These are phyloP conservation scores for Phyllosticta ampelicida DNA, from an alignment of 2,329 filamentous ascomycete genomes.

Conservation along the genomic window DNA sequence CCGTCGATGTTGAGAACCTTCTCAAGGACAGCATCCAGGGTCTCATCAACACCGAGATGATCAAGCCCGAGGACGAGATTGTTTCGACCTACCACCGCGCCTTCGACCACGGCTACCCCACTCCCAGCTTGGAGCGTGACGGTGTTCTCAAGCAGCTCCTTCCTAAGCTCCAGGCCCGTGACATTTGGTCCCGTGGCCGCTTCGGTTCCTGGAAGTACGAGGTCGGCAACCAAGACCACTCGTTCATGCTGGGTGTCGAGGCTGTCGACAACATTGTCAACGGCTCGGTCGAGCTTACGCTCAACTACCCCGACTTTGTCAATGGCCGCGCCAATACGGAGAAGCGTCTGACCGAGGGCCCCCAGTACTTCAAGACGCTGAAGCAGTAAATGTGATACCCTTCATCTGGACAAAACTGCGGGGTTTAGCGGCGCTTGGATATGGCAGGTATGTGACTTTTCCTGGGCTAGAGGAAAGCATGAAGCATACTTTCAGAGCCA, in stretches of 20 bases:
- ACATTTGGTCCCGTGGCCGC: slow-evolving; percentile 88
- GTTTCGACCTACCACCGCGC: slow-evolving; percentile 96
- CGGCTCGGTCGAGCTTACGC: slow-evolving; percentile 79
- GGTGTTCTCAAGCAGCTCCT: slow-evolving; percentile 86
- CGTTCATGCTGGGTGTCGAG: slow-evolving; percentile 94
- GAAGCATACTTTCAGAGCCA: not conserved
- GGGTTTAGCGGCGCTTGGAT: not conserved
- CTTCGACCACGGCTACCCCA: slow-evolving; percentile 98
- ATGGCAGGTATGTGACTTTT: not conserved
- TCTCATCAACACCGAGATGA: slow-evolving; percentile 95
- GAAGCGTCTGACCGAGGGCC: slow-evolving; percentile 51
- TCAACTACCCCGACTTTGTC: slow-evolving; percentile 96
- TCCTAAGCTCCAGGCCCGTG: slow-evolving; percentile 81
- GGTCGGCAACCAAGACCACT: slow-evolving; percentile 94
- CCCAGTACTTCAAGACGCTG: slow-evolving; percentile 39
- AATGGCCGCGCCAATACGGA: slow-evolving; percentile 63
- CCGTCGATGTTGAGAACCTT: slow-evolving; percentile 74
- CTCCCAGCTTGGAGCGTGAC: slow-evolving; percentile 87
- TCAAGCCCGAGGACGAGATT: slow-evolving; percentile 82
- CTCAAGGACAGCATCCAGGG: slow-evolving; percentile 89
- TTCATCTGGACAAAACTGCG: not conserved
- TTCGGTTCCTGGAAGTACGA: slow-evolving; percentile 99
- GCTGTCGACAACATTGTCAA: slow-evolving; percentile 83
- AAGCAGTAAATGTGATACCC: slow-evolving; percentile 8
- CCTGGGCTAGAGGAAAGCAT: not conserved